These are phyloP conservation scores for Rhodamnia rubescens DNA, from an alignment of 345 rosid species.

Conservation along the genomic window DNA sequence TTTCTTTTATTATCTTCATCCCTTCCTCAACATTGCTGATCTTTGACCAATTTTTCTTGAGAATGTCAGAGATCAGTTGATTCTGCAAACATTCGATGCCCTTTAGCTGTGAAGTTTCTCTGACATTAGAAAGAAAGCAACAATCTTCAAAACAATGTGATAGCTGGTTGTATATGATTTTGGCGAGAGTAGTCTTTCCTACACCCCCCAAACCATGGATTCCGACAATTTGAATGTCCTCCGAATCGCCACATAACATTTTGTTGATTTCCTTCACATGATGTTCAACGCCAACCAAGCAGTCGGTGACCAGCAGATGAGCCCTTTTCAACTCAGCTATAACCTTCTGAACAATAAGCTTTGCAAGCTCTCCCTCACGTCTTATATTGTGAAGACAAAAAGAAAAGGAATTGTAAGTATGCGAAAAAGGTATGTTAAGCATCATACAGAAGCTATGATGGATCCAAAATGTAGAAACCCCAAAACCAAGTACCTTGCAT, in stretches of 20 bases:
- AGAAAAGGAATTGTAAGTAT: neutral
- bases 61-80: neutral
- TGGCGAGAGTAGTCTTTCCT: neutral
- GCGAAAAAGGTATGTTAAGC: too few relatives aligned
- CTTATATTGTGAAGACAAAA: neutral
- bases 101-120: neutral
- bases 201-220: neutral
- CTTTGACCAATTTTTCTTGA: neutral
- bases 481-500: too few relatives aligned
- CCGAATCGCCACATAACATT: too few relatives aligned
- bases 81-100: neutral
- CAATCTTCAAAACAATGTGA: accelerated
- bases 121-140: neutral
- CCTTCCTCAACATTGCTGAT: neutral
- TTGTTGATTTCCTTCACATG: neutral
- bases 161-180: neutral
- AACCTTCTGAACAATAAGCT: neutral
- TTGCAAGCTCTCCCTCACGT: neutral
- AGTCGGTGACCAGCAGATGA: neutral
- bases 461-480: too few relatives aligned
- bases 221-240: neutral
- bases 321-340: neutral
- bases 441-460: too few relatives aligned
- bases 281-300: neutral
- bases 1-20: neutral